phyloP scores from a whole-genome alignment of 2,329 filamentous ascomycete genomes.

The Thermomyces lanuginosus region DNA sequence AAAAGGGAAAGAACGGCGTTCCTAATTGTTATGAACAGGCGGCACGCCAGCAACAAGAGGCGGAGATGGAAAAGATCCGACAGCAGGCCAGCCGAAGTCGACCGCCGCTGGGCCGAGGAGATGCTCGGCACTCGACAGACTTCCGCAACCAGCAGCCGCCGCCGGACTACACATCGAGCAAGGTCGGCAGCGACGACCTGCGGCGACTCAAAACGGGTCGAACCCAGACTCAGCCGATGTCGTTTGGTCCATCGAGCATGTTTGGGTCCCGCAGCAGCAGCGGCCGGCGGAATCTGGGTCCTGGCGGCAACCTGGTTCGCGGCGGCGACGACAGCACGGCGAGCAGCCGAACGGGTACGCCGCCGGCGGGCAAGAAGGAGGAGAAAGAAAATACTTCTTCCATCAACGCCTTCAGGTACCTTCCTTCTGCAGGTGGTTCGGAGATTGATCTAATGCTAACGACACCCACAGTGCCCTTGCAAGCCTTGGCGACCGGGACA shows the following conservation, averaged over 20 bases:
- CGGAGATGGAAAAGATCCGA: constrained; percentile 47
- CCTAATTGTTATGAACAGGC: constrained; percentile 29
- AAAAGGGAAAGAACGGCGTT: not conserved
- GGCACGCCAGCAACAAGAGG: constrained; percentile 61
- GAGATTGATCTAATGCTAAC: constrained; percentile 3
- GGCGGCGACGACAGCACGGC: constrained; percentile 70
- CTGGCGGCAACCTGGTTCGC: constrained; percentile 54
- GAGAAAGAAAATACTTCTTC: constrained; percentile 48
- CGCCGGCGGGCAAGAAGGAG: constrained; percentile 51
- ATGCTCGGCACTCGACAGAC: constrained; percentile 60
- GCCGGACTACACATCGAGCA: constrained; percentile 55
- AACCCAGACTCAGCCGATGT: constrained; percentile 46
- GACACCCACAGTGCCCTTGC: constrained; percentile 28
- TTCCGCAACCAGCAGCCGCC: constrained; percentile 53
- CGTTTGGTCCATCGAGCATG: constrained; percentile 71
- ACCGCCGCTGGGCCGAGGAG: constrained; percentile 61
- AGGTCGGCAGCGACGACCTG: constrained; percentile 80
- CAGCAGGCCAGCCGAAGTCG: constrained; percentile 45
- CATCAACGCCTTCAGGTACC: constrained; percentile 86
- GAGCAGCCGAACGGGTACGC: constrained; percentile 80
- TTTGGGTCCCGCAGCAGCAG: constrained; percentile 84
- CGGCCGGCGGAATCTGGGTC: constrained; percentile 55
- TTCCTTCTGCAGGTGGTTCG: constrained; percentile 2
- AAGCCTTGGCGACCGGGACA: constrained; percentile 29
- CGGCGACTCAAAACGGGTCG: constrained; percentile 53